Percentiles rank a stretch among this genome's conserved stretches.
Evolutionary conservation across 371 early-diverging fungal species (phyloP).

Genomic region (Phascolomyces articulosus): DNA sequence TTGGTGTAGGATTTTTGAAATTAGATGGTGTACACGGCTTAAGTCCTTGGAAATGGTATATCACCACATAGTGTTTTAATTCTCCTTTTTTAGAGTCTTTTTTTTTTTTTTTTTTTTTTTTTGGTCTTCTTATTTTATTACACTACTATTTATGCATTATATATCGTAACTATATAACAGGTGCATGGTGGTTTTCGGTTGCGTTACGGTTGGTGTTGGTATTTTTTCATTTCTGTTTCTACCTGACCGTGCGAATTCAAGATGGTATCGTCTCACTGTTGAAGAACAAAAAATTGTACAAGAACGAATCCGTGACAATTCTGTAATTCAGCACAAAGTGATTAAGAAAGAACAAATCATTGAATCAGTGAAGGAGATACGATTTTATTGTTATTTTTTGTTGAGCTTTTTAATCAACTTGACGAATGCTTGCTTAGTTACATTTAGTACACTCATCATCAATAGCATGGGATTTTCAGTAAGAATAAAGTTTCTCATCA

Average conservation of each 20-base stretch:
- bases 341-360: conserved; percentile 18
- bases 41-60: conserved; percentile 38
- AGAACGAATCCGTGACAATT: conserved; percentile 32
- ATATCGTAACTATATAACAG: conserved; percentile 7
- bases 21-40: conserved; percentile 24
- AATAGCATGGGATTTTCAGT: conserved; percentile 32
- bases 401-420: conserved; percentile 31
- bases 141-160: neutral
- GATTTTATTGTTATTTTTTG: conserved; percentile 31
- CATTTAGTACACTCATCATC: conserved; percentile 32
- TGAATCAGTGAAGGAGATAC: conserved; percentile 32
- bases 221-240: conserved; percentile 32
- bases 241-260: conserved; percentile 31
- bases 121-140: no score
- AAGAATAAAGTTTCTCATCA: neutral
- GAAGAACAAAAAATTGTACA: conserved; percentile 35
- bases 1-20: conserved; percentile 30
- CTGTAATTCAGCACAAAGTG: conserved; percentile 28
- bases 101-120: no score
- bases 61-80: neutral
- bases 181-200: conserved; percentile 39
- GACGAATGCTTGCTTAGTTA: conserved; percentile 37
- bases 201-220: conserved; percentile 24
- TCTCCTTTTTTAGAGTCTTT: no score
- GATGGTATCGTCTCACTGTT: conserved; percentile 25